Evolutionary conservation across 768 basidiomycete genomes (phyloP).

Genomic region (Rubroboletus satanas): DNA sequence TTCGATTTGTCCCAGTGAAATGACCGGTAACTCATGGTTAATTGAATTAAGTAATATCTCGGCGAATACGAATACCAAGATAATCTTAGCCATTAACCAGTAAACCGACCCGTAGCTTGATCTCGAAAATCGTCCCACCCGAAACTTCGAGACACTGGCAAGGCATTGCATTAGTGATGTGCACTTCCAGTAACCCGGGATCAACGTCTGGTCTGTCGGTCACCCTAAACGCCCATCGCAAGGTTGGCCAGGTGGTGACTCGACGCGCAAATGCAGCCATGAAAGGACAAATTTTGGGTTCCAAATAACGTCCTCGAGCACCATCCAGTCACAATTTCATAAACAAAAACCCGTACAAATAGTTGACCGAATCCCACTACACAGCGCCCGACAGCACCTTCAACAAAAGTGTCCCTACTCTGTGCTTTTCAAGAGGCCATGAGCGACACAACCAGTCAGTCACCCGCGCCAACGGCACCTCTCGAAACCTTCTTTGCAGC

Average conservation of each 20-base stretch:
- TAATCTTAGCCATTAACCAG: too few relatives aligned
- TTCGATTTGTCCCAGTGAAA: too few relatives aligned
- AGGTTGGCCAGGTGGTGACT: neutral
- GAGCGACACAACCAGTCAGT: neutral
- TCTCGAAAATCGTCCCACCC: too few relatives aligned
- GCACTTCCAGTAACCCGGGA: neutral
- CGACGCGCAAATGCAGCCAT: neutral
- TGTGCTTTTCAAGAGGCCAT: neutral
- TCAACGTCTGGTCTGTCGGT: neutral
- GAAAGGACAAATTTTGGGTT: neutral
- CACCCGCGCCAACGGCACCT: neutral
- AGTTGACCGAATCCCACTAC: too few relatives aligned
- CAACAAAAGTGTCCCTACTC: too few relatives aligned
- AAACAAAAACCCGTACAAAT: neutral
- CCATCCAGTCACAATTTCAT: neutral
- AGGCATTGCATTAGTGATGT: too few relatives aligned
- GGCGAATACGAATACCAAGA: too few relatives aligned
- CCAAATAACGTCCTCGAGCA: neutral
- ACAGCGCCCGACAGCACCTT: too few relatives aligned
- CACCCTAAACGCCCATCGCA: neutral
- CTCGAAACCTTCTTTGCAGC: conserved; percentile 14
- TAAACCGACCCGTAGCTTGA: too few relatives aligned
- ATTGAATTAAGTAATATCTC: too few relatives aligned
- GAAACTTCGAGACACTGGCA: too few relatives aligned
- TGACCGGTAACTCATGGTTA: too few relatives aligned